These are phyloP conservation scores for Kluyveromyces wickerhamii DNA, from an alignment of 805 yeast species.

Conservation along the genomic window DNA sequence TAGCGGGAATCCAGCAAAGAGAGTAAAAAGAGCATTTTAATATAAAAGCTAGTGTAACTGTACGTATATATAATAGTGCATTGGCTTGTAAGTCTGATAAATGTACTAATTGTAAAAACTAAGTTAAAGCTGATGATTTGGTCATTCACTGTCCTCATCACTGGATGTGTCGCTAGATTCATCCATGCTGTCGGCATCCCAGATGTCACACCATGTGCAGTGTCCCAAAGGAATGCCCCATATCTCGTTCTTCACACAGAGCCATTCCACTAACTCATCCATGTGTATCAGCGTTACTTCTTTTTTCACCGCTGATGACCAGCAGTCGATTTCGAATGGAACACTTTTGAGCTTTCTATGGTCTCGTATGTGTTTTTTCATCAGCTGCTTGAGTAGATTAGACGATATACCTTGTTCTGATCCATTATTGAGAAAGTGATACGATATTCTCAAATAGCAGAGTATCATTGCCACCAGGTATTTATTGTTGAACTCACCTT, in stretches of 20 bases:
- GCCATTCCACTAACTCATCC: constrained; percentile 67
- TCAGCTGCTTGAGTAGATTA: constrained; percentile 13
- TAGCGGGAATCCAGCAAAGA: constrained; percentile 20
- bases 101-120: too few species aligned
- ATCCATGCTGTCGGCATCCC: constrained; percentile 16
- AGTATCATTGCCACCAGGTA: constrained; percentile 41
- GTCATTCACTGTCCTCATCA: constrained; percentile 13
- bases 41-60: background rate
- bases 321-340: constrained; percentile 32
- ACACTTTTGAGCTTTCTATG: constrained; percentile 54
- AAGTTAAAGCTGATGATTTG: too few species aligned
- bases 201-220: constrained; percentile 32
- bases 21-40: constrained; percentile 30
- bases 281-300: constrained; percentile 37
- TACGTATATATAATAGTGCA: too few species aligned
- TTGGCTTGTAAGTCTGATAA: too few species aligned
- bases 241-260: constrained; percentile 50
- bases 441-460: constrained; percentile 47
- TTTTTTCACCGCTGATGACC: constrained; percentile 18
- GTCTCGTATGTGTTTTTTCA: constrained; percentile 56
- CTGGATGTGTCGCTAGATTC: constrained; percentile 20
- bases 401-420: constrained; percentile 35
- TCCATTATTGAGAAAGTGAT: constrained; percentile 16
- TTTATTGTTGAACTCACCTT: constrained; percentile 60
- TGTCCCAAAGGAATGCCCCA: constrained; percentile 72